Conservation (phyloP, 2,329 filamentous ascomycete genomes). For the Colletotrichum salicis region DNA sequence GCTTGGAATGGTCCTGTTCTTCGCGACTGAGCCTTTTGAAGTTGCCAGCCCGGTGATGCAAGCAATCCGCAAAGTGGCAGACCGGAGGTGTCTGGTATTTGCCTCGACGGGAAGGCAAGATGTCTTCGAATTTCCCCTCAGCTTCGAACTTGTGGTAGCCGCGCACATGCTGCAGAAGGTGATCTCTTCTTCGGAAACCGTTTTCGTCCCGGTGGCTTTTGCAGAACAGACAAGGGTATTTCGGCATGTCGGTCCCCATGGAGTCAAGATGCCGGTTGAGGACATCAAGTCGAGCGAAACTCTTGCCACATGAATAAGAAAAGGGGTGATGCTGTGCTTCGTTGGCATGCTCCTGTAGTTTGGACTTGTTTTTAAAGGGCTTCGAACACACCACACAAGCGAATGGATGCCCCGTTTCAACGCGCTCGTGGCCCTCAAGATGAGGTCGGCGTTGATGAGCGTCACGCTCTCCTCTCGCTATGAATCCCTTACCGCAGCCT, state of each 20-base stretch:
- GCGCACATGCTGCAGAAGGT: slow-evolving; percentile 49
- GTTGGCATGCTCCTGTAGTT: slow-evolving; percentile 21
- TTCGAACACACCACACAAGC: slow-evolving; percentile 15
- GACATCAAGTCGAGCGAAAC: slow-evolving; percentile 43
- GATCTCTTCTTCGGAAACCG: slow-evolving; percentile 50
- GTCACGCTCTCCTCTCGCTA: not conserved
- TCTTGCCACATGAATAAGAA: slow-evolving; percentile 39
- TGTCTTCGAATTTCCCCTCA: slow-evolving; percentile 18
- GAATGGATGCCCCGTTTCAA: not conserved
- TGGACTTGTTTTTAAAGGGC: not conserved
- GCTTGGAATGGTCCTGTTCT: slow-evolving; percentile 15
- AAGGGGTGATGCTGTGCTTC: slow-evolving; percentile 35
- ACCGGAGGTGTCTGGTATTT: not conserved
- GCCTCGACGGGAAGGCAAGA: not conserved
- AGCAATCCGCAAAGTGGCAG: slow-evolving; percentile 41
- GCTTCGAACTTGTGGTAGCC: slow-evolving; percentile 48
- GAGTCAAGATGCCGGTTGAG: slow-evolving; percentile 41
- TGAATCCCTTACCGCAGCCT: not conserved
- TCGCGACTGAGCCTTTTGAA: slow-evolving; percentile 26
- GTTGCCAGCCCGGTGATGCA: slow-evolving; percentile 33
- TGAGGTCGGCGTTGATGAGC: not conserved
- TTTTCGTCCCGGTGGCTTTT: slow-evolving; percentile 44
- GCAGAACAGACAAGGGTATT: slow-evolving; percentile 46
- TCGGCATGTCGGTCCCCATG: slow-evolving; percentile 29
- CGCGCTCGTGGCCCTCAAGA: not conserved